These are phyloP conservation scores for Ganoderma resinaceum DNA, from an alignment of 1,284 basidiomycete genomes.

Conservation along the genomic window DNA sequence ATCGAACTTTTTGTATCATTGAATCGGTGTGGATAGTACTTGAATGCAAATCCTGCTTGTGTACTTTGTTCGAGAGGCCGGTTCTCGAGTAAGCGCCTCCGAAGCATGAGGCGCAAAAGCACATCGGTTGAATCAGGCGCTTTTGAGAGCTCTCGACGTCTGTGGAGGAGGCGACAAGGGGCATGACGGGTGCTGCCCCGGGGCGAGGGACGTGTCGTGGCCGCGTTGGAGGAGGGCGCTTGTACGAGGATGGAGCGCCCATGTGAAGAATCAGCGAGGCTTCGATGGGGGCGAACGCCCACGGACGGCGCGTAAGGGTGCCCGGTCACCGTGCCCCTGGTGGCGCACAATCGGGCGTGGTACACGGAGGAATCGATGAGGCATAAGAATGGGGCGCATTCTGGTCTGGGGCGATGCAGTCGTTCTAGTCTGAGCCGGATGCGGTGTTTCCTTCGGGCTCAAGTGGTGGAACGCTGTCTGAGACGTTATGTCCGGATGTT, in stretches of 20 bases:
- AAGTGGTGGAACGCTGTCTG: background rate
- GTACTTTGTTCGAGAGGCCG: too few species aligned
- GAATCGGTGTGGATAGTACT: too few species aligned
- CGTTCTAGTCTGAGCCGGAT: background rate
- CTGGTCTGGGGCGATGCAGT: slow-evolving; percentile 46
- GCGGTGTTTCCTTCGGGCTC: background rate
- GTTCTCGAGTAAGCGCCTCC: too few species aligned
- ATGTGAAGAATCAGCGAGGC: slow-evolving; percentile 45
- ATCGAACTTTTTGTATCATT: too few species aligned
- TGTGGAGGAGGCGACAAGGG: slow-evolving; percentile 54
- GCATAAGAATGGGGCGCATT: slow-evolving; percentile 47
- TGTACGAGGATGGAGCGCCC: slow-evolving; percentile 52
- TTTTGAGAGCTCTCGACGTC: too few species aligned
- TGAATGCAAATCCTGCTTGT: too few species aligned
- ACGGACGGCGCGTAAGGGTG: too few species aligned
- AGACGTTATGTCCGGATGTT: background rate
- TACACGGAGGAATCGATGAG: slow-evolving; percentile 53
- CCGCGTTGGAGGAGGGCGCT: slow-evolving; percentile 43
- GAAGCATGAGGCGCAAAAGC: too few species aligned
- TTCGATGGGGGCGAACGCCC: background rate
- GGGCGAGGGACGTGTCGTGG: slow-evolving; percentile 51
- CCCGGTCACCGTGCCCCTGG: too few species aligned
- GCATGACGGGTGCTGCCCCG: slow-evolving; percentile 60
- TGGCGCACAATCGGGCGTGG: slow-evolving; percentile 62
- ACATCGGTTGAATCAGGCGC: background rate